These are phyloP conservation scores for Sporisorium reilianum DNA, from an alignment of 1,284 basidiomycete species.

Conservation along the genomic window DNA sequence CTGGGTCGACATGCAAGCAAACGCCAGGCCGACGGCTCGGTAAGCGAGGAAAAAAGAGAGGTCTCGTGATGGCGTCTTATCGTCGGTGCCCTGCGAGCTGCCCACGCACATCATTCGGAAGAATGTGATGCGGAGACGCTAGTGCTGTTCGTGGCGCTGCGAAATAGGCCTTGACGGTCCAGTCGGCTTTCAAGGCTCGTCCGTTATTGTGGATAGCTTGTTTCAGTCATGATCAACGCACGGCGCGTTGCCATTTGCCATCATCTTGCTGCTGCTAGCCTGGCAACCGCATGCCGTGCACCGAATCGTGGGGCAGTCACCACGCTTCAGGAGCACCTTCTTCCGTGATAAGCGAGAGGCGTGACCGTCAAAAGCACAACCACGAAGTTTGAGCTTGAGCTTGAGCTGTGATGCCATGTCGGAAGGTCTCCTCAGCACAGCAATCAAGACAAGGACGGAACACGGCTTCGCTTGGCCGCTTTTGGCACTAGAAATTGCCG, in stretches of 20 bases:
- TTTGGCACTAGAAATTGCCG: slow-evolving; percentile 2
- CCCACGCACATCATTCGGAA: slow-evolving; percentile 10
- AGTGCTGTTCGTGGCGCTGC: not conserved
- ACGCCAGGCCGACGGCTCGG: not conserved
- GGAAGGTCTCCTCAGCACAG: no score
- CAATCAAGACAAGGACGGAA: no score
- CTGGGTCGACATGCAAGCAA: not conserved
- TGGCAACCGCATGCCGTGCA: not conserved
- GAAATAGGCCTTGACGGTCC: slow-evolving; percentile 15
- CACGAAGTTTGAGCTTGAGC: not conserved
- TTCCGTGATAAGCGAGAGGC: not conserved
- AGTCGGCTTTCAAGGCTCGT: slow-evolving; percentile 28
- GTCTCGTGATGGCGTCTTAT: slow-evolving; percentile 12
- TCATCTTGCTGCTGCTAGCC: not conserved
- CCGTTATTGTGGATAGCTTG: no score
- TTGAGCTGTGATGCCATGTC: not conserved
- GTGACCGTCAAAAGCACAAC: not conserved
- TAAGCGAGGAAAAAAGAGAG: not conserved
- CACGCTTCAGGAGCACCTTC: not conserved
- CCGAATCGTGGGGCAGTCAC: not conserved
- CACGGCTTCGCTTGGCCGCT: not conserved
- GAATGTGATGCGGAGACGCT: not conserved
- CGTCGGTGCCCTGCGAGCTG: not conserved
- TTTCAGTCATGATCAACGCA: not conserved
- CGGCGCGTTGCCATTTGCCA: not conserved